These are phyloP conservation scores for Caloboletus firmus DNA, from an alignment of 1,284 basidiomycete genomes.

Conservation along the genomic window DNA sequence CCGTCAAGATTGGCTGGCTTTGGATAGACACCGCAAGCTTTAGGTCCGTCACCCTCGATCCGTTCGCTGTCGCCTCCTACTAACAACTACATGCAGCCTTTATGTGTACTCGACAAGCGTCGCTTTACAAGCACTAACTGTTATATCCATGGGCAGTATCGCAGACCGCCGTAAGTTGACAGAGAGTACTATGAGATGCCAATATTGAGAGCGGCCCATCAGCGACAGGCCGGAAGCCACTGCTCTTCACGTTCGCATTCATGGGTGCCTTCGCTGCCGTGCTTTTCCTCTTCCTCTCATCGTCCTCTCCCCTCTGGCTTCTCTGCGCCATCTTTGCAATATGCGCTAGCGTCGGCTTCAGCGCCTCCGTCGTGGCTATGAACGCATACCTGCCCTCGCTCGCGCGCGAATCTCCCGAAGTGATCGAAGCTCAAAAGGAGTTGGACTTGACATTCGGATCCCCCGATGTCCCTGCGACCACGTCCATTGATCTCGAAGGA, in stretches of 20 bases:
- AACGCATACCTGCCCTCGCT: constrained; percentile 85
- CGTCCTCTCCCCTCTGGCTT: constrained; percentile 65
- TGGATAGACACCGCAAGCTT: constrained; percentile 90
- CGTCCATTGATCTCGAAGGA: constrained; percentile 28
- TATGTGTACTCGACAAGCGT: constrained; percentile 87
- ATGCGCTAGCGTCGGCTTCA: constrained; percentile 79
- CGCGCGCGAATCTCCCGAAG: constrained; percentile 64
- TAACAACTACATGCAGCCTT: constrained; percentile 49
- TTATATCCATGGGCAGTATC: constrained; percentile 87
- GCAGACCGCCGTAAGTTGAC: constrained; percentile 76
- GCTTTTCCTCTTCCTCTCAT: constrained; percentile 72
- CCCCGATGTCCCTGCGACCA: constrained; percentile 12
- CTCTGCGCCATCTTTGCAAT: constrained; percentile 65
- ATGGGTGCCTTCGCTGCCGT: constrained; percentile 66
- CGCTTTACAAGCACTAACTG: constrained; percentile 81
- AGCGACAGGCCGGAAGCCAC: constrained; percentile 77
- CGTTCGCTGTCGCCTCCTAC: not conserved
- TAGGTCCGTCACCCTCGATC: constrained; percentile 52
- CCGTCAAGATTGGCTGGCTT: constrained; percentile 70
- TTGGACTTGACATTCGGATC: constrained; percentile 23
- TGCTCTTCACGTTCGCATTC: constrained; percentile 74
- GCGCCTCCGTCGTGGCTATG: constrained; percentile 82
- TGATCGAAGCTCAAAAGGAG: constrained; percentile 46
- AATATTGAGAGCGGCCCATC: constrained; percentile 6
- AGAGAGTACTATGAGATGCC: not conserved